Evolutionary conservation across 306 rosid species (phyloP).

Genomic region (Ceratonia siliqua): DNA sequence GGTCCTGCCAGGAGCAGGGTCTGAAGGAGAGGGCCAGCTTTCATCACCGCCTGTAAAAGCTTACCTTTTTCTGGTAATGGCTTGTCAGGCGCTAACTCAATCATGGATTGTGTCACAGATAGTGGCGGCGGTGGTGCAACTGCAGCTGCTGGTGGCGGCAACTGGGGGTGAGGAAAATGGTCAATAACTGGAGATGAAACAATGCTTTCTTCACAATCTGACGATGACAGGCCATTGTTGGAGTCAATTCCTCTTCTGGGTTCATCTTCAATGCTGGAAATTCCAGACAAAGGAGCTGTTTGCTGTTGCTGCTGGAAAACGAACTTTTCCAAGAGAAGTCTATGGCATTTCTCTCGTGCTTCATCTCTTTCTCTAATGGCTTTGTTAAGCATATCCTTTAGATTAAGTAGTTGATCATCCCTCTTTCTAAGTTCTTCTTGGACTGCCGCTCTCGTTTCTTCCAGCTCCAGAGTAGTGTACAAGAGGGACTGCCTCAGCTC

Average conservation of each 20-base stretch:
- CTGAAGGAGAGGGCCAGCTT: constrained; percentile 95
- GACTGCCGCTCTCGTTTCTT: constrained; percentile 66
- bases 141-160: constrained; percentile 23
- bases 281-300: constrained; percentile 71
- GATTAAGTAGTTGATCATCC: constrained; percentile 67
- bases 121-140: constrained; percentile 3
- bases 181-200: constrained; percentile 81
- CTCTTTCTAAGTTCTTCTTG: constrained; percentile 81
- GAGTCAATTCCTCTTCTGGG: constrained; percentile 81
- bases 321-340: constrained; percentile 63
- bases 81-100: constrained; percentile 57
- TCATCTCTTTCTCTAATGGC: constrained; percentile 78
- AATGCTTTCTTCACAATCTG: constrained; percentile 98
- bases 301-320: constrained; percentile 46
- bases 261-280: constrained; percentile 95
- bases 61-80: constrained; percentile 94
- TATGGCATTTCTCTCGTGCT: constrained; percentile 71
- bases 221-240: constrained; percentile 74
- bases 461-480: constrained; percentile 74
- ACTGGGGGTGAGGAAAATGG: constrained; percentile 45
- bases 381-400: constrained; percentile 62
- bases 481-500: constrained; percentile 72
- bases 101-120: constrained; percentile 34
- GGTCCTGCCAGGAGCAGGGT: constrained; percentile 93
- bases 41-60: constrained; percentile 95